phyloP scores from a whole-genome alignment of 1,284 basidiomycete species.

The Cutaneotrichosporon sp. region DNA sequence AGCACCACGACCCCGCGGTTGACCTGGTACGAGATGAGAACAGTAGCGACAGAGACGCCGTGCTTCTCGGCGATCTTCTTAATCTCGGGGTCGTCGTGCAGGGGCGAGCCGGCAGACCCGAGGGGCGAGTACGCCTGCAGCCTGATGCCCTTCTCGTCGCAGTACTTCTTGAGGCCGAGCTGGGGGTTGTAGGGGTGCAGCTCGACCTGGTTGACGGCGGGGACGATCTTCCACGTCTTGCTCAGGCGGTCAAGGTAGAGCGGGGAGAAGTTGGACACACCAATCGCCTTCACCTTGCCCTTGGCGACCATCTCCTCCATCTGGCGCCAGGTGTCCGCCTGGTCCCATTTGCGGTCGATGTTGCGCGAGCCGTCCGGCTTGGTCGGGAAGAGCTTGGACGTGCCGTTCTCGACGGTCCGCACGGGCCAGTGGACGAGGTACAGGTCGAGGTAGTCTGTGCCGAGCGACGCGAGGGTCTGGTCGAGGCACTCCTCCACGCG shows the following conservation, averaged over 20 bases:
- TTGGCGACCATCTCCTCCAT: slow-evolving; percentile 57
- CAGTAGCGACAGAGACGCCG: slow-evolving; percentile 56
- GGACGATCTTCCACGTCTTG: slow-evolving; percentile 57
- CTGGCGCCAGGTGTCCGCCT: slow-evolving; percentile 57
- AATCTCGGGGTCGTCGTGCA: slow-evolving; percentile 66
- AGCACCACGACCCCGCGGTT: slow-evolving; percentile 59
- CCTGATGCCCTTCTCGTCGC: slow-evolving; percentile 64
- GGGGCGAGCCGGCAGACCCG: slow-evolving; percentile 62
- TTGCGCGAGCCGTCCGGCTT: slow-evolving; percentile 43
- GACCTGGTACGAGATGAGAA: slow-evolving; percentile 41
- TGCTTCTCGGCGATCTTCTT: slow-evolving; percentile 62
- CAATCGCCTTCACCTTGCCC: slow-evolving; percentile 55
- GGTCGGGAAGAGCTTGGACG: slow-evolving; percentile 34
- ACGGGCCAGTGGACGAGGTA: slow-evolving; percentile 58
- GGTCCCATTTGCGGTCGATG: slow-evolving; percentile 49
- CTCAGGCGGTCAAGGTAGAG: slow-evolving; percentile 52
- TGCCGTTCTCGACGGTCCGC: slow-evolving; percentile 35
- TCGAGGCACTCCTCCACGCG: slow-evolving; percentile 61
- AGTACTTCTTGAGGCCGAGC: slow-evolving; percentile 63
- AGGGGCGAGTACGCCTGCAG: slow-evolving; percentile 80
- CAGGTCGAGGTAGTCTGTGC: slow-evolving; percentile 72
- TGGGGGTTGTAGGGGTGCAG: slow-evolving; percentile 68
- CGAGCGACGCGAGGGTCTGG: slow-evolving; percentile 67
- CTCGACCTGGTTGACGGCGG: slow-evolving; percentile 66
- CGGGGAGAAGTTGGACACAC: slow-evolving; percentile 41